Evolutionary conservation across 2,329 filamentous ascomycete genomes (phyloP), one percentile per base, ranked within the genome.

Genomic region (Scedosporium apiospermum): DNA sequence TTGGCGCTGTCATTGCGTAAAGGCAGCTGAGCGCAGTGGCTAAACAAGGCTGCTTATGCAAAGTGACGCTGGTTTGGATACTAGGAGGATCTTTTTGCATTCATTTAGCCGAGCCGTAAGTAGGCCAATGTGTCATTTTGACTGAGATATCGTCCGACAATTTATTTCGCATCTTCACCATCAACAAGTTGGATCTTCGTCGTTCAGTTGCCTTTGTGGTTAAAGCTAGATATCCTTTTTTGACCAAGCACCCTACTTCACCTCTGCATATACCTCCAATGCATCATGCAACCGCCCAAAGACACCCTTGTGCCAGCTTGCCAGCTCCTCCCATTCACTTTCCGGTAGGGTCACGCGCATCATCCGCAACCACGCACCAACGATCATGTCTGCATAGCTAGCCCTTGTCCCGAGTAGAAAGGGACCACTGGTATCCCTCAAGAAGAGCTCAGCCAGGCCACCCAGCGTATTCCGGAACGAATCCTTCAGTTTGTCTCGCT

Each of bases 381-480:
- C 77, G 41, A 85, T 82, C 0, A 84, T 67, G 67, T 86, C 84
- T 1, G 81, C 82, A 72, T 85, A 84, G 55, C 68, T 78, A 1
- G 76, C 73, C 67, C 66, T 67, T 1, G 65, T 58, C 0, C 81
- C 82, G 1, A 82, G 71, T 1, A 85, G 26, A 58, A 80, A 85
- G 0, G 80, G 79, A 6, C 82, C 81, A 12, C 64, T 70, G 0
- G 66, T 57, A 58, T 81, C 74, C 53, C 23, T 63, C 3, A 16
- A 30, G 34, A 78, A 84, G 2, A 80, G 63, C 64, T 69, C n/a
- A n/a, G 16, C 51, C 38, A 62, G n/a, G 12, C 53, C 60, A n/a
- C 60, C 60, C 38, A 62, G 53, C 53, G 69, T 72, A 4, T 69
- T 66, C 62, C 73, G 71, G 51, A 85, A 78, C 2, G 75, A 75